Evolutionary conservation across 2,329 filamentous ascomycete species (phyloP).

Genomic region (Alternaria solani): DNA sequence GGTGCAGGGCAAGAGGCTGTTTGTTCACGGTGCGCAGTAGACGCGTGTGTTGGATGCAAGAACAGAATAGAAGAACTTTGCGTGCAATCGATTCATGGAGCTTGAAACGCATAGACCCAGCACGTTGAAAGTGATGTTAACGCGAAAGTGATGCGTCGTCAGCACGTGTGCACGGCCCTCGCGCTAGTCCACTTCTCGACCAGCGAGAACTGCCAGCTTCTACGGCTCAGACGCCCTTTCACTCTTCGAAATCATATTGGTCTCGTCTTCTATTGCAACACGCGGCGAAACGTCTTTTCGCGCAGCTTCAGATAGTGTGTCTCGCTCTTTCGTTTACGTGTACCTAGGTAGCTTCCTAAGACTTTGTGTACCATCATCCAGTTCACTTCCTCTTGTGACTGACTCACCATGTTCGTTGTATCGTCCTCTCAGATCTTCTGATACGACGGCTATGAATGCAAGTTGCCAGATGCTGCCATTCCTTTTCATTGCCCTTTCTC

Average conservation of each 20-base stretch:
- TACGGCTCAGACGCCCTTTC: background rate
- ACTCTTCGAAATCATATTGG: background rate
- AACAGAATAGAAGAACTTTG: background rate
- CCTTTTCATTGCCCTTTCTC: background rate
- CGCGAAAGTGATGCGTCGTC: background rate
- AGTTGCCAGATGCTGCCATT: background rate
- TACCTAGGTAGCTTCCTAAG: background rate
- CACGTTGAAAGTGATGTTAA: background rate
- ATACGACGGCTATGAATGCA: background rate
- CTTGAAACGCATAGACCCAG: background rate
- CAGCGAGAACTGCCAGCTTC: background rate
- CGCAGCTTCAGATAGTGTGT: fast-evolving
- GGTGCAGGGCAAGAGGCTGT: constrained; percentile 67
- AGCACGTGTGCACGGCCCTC: background rate
- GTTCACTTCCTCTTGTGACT: background rate
- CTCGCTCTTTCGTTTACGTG: background rate
- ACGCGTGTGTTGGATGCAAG: background rate
- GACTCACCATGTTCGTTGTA: background rate
- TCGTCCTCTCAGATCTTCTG: background rate
- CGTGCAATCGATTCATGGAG: background rate
- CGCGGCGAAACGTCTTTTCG: background rate
- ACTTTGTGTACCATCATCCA: background rate
- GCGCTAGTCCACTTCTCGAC: background rate
- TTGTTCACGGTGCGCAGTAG: constrained; percentile 49
- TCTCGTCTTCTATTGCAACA: background rate